phyloP scores from a whole-genome alignment of 352 stramenopile species.

The Globisporangium cylindrosporum region DNA sequence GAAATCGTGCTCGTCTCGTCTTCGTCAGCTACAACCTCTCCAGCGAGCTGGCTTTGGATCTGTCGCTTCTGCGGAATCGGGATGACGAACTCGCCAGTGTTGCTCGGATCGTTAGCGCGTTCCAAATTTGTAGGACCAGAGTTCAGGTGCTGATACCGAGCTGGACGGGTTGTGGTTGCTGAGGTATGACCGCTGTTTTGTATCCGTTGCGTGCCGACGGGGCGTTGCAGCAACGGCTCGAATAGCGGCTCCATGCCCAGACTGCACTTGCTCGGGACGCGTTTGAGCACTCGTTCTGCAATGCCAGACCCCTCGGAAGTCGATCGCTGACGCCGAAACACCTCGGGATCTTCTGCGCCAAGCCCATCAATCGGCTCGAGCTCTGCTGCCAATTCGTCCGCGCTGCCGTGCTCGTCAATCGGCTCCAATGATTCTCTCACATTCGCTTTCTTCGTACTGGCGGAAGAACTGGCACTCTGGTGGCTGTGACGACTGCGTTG shows the following conservation, averaged over 20 bases:
- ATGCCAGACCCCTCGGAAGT: constrained; percentile 20
- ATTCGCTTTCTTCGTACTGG: constrained; percentile 9
- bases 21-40: constrained; percentile 25
- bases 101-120: not conserved
- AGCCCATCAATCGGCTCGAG: constrained; percentile 14
- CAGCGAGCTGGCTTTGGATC: constrained; percentile 46
- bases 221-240: constrained; percentile 63
- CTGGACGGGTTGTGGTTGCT: not conserved
- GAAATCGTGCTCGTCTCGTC: constrained; percentile 23
- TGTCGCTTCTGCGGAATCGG: constrained; percentile 34
- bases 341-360: constrained; percentile 10
- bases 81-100: constrained; percentile 17
- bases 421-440: not conserved
- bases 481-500: not conserved
- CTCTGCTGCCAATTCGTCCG: not conserved
- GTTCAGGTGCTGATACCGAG: not conserved
- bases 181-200: not conserved
- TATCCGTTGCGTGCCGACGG: constrained; percentile 54
- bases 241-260: constrained; percentile 75
- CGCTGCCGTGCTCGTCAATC: not conserved
- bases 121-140: constrained; percentile 13
- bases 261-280: constrained; percentile 36
- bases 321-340: constrained; percentile 15
- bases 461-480: not conserved
- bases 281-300: constrained; percentile 9